Percentiles rank a stretch among this genome's conserved stretches.
phyloP scores from a whole-genome alignment of 257 asterid genomes.

The Solanum clarkiae region DNA sequence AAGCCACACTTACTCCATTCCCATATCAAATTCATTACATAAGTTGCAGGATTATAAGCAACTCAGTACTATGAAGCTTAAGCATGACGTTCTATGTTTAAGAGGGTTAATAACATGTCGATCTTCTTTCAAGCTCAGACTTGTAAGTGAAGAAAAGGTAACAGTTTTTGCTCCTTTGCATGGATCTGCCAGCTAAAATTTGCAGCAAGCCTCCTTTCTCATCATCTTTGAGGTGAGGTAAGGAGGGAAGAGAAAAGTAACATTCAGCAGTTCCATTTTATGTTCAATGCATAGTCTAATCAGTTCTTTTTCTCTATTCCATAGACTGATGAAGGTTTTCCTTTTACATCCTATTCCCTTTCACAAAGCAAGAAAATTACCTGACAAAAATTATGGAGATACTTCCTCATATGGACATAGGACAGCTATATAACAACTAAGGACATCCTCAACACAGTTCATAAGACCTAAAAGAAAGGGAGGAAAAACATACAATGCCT shows the following conservation, averaged over 20 bases:
- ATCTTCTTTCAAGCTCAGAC: not conserved
- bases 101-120: not conserved
- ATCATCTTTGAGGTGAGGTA: not conserved
- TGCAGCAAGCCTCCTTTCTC: not conserved
- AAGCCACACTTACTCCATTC: not conserved
- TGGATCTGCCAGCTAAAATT: not conserved
- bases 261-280: not conserved
- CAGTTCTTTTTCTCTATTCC: not conserved
- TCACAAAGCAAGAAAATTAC: not conserved
- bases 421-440: not conserved
- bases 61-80: not conserved
- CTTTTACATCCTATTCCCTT: not conserved
- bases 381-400: not conserved
- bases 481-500: constrained; percentile 57
- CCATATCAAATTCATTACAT: not conserved
- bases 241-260: not conserved
- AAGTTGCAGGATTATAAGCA: not conserved
- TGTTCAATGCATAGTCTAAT: not conserved
- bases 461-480: not conserved
- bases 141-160: not conserved
- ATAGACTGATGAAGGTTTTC: not conserved
- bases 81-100: not conserved
- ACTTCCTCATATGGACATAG: not conserved
- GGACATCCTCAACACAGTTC: not conserved
- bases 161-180: not conserved